These are phyloP conservation scores for Salicornia ramosissima DNA, from an alignment of 148 eudicot species.

Conservation along the genomic window DNA sequence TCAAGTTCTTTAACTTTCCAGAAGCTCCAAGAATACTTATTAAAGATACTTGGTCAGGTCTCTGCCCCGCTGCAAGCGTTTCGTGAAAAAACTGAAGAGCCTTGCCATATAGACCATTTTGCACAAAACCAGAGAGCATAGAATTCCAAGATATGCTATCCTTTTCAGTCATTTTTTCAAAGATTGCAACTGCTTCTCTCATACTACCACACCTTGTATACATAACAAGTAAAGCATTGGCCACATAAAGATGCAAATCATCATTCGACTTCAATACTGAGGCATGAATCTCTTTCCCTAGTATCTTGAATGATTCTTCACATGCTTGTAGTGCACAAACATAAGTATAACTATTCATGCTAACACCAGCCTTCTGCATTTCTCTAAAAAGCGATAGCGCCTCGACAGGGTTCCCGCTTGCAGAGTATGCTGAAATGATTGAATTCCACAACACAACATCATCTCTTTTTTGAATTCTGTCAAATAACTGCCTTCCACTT, in stretches of 20 bases:
- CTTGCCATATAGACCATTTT: slow-evolving; percentile 52
- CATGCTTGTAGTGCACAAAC: slow-evolving; percentile 69
- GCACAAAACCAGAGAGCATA: slow-evolving; percentile 67
- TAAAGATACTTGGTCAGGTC: slow-evolving; percentile 61
- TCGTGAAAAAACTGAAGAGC: slow-evolving; percentile 40
- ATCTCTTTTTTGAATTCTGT: slow-evolving; percentile 32
- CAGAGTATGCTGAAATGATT: slow-evolving; percentile 56
- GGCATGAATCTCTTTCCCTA: slow-evolving; percentile 72
- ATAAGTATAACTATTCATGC: slow-evolving; percentile 62
- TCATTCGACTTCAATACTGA: slow-evolving; percentile 39
- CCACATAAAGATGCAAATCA: slow-evolving; percentile 51
- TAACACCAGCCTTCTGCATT: slow-evolving; percentile 48
- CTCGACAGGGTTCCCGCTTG: slow-evolving; percentile 36
- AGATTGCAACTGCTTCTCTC: slow-evolving; percentile 53
- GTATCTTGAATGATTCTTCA: slow-evolving; percentile 37
- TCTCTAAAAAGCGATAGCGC: slow-evolving; percentile 52
- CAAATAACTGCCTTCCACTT: slow-evolving; percentile 48
- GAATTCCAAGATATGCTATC: slow-evolving; percentile 75
- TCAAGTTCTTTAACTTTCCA: slow-evolving; percentile 47
- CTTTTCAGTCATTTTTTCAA: slow-evolving; percentile 36
- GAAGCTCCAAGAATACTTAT: slow-evolving; percentile 55
- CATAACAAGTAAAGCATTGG: slow-evolving; percentile 80
- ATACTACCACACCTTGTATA: slow-evolving; percentile 58
- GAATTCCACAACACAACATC: slow-evolving; percentile 85
- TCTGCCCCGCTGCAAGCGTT: slow-evolving; percentile 41